Evolutionary conservation across 2,329 filamentous ascomycete genomes (phyloP), one percentile per base, ranked within the genome.

Genomic region (Fusarium hostae): DNA sequence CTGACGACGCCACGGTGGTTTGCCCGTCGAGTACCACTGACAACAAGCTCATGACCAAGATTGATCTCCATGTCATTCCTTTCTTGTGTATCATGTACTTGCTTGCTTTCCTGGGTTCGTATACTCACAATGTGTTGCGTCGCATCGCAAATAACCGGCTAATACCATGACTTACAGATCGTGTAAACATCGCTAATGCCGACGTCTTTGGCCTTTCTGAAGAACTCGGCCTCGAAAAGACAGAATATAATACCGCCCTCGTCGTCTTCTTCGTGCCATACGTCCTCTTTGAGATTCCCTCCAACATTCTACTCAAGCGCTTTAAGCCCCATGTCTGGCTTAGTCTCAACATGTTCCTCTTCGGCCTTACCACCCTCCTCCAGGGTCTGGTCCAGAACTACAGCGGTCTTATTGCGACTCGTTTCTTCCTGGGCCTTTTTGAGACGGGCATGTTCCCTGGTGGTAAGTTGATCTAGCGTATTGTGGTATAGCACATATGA

Each of bases 251-350:
- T 80, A 92, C 90, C 18, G 91, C 91, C 3, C 84, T 95, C 67
- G 92, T 91, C 62, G 93, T 95, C 76, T 95, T 95, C 83, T 95
- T 95, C 81, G 87, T 95, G 2, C 92, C 93, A 2, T 95, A 95
- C 78, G 85, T 93, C 74, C 76, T 92, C 59, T 87, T 88, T 74
- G 90, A 93, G 82, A 92, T 95, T 61, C 91, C 91, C 0, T 91
- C 89, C 72, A 81, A 81, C 54, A 87, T 94, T 59, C 81, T 94
- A 32, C 83, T 95, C 54, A 94, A 94, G 83, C 81, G 81, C 65
- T 83, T 84, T 74, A 79, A 79, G 52, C 91, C 91, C 3, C 87
- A 91, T 68, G 82, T 92, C 51, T 94, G 91, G 93, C 85, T 97
- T 28, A 90, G 91, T 7, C 78, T 89, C 57, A 97, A 95, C 83